Conservation (phyloP, 176 grass and related monocot genomes). For the Oryza australiensis region DNA sequence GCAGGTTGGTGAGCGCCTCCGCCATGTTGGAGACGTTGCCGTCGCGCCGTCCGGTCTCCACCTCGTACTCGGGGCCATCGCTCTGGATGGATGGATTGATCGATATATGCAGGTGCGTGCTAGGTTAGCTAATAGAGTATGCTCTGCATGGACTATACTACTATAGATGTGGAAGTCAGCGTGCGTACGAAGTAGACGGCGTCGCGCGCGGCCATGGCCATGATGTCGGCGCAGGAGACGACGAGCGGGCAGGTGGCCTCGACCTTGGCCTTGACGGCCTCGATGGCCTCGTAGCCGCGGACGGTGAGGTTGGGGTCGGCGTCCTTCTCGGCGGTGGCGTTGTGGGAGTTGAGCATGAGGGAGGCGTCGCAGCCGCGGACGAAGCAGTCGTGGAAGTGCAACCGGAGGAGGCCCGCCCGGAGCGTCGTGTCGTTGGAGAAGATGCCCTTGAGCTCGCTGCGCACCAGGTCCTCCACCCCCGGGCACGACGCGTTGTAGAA, state of each 20-base stretch:
- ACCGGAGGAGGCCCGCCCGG: conserved; percentile 37
- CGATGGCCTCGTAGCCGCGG: conserved; percentile 63
- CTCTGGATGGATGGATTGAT: conserved; percentile 39
- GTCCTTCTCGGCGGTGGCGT: conserved; percentile 53
- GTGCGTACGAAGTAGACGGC: conserved; percentile 44
- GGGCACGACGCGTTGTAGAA: conserved; percentile 59
- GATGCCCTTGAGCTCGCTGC: background rate
- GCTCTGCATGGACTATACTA: no score
- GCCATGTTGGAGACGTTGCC: conserved; percentile 47
- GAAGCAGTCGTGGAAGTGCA: conserved; percentile 81
- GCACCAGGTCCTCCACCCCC: conserved; percentile 42
- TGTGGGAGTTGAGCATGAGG: conserved; percentile 53
- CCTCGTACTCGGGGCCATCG: conserved; percentile 39
- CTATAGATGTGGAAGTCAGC: no score
- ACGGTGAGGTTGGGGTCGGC: conserved; percentile 53
- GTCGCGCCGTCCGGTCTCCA: conserved; percentile 59
- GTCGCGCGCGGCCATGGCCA: conserved; percentile 69
- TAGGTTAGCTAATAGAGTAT: no score
- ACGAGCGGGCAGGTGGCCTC: conserved; percentile 51
- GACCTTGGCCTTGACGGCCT: conserved; percentile 53
- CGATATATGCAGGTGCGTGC: no score
- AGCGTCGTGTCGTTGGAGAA: conserved; percentile 46
- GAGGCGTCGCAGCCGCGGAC: conserved; percentile 55
- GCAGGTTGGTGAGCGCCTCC: conserved; percentile 37
- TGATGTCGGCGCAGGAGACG: conserved; percentile 76